Conservation (phyloP, 2,329 filamentous ascomycete species). For the Ophiostoma sp. region DNA sequence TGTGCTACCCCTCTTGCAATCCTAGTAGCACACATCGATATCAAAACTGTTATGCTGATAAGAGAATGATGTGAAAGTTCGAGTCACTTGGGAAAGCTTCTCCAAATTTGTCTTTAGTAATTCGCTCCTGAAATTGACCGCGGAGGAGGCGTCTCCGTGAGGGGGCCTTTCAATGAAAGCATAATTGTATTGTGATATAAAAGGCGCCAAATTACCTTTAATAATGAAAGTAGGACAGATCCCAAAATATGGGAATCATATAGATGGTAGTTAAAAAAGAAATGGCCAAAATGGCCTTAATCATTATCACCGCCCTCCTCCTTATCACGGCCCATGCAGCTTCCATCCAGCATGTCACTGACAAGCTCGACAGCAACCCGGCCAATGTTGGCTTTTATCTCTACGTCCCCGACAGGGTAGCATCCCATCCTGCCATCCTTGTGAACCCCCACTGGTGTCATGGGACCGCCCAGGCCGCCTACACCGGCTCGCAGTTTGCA, state of each 20-base stretch:
- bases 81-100: not conserved
- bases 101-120: not conserved
- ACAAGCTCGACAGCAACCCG: constrained; percentile 42
- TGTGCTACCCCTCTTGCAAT: not conserved
- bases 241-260: not conserved
- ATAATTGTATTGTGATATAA: not conserved
- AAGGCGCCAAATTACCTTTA: not conserved
- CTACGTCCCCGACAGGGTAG: constrained; percentile 42
- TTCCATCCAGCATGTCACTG: constrained; percentile 19
- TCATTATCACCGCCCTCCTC: not conserved
- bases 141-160: not conserved
- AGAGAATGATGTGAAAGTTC: not conserved
- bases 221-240: not conserved
- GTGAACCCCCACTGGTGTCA: constrained; percentile 56
- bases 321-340: not conserved
- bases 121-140: not conserved
- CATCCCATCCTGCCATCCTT: constrained; percentile 45
- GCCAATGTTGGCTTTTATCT: constrained; percentile 50
- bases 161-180: not conserved
- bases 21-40: not conserved
- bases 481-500: constrained; percentile 48
- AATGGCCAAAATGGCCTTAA: not conserved
- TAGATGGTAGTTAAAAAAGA: not conserved
- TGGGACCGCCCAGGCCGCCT: constrained; percentile 48
- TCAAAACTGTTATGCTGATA: not conserved